phyloP scores from a whole-genome alignment of 345 rosid genomes.

The Psidium friedrichsthalianum region DNA sequence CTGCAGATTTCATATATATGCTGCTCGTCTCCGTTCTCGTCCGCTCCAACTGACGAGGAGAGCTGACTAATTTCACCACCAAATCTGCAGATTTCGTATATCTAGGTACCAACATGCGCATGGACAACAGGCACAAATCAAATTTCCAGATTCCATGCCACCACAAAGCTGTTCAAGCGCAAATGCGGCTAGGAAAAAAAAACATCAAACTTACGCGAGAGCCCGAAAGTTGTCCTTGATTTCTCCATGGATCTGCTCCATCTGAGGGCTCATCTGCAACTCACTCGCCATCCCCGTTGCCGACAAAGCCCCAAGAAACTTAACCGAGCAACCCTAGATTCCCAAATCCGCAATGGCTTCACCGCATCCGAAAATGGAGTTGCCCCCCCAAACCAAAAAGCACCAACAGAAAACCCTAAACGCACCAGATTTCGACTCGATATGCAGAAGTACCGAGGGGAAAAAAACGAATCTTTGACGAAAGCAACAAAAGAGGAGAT shows the following conservation, averaged over 20 bases:
- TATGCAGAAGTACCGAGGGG: not conserved
- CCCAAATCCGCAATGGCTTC: not conserved
- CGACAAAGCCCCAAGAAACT: not conserved
- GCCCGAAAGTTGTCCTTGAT: constrained; percentile 89
- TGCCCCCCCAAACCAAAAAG: not conserved
- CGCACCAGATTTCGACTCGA: not conserved
- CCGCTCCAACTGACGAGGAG: not conserved
- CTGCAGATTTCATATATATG: not conserved
- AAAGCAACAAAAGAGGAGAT: not conserved
- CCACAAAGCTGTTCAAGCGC: not conserved
- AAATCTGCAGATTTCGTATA: not conserved
- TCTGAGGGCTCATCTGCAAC: constrained; percentile 69
- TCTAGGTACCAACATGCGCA: not conserved
- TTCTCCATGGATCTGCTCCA: constrained; percentile 98
- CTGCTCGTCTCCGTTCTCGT: not conserved
- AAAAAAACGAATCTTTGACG: not conserved
- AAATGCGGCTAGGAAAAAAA: not conserved
- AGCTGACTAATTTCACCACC: not conserved
- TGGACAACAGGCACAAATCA: not conserved
- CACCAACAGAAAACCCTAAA: not conserved
- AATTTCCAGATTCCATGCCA: not conserved
- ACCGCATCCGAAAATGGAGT: not conserved
- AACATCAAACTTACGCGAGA: constrained; percentile 44
- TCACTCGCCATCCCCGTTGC: constrained; percentile 32
- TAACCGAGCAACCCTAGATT: not conserved